Conservation (phyloP, 1,139 yeast genomes). For the Candida glucosophila region DNA sequence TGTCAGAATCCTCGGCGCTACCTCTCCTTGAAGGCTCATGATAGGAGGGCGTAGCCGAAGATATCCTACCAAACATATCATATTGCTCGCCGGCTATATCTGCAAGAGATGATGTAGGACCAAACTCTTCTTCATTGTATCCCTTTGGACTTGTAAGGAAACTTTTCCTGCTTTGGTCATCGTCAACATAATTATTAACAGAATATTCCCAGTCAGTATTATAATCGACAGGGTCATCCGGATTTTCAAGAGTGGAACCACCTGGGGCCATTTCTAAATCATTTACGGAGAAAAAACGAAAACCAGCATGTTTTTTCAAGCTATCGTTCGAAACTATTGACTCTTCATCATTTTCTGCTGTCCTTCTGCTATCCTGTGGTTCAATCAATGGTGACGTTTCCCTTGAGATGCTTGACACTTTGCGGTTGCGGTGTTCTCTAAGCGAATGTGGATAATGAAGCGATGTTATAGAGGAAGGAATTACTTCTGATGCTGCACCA, state of each 20-base stretch:
- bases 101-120: not conserved
- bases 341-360: constrained; percentile 14
- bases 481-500: constrained; percentile 83
- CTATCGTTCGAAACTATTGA: constrained; percentile 23
- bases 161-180: too few relatives aligned
- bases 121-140: not conserved
- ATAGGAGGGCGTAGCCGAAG: constrained; percentile 1
- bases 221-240: constrained; percentile 46
- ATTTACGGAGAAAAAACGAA: constrained; percentile 73
- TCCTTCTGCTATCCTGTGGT: constrained; percentile 7
- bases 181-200: constrained; percentile 42
- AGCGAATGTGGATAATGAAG: constrained; percentile 68
- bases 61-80: too few relatives aligned
- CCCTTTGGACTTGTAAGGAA: too few relatives aligned
- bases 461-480: constrained; percentile 84
- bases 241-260: constrained; percentile 66
- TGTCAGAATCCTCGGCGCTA: constrained; percentile 18
- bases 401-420: constrained; percentile 15
- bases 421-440: constrained; percentile 20
- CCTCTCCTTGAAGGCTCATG: constrained; percentile 14
- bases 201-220: constrained; percentile 64
- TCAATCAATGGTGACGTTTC: constrained; percentile 34
- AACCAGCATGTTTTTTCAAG: constrained; percentile 33
- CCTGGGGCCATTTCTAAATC: constrained; percentile 87
- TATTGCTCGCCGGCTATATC: too few relatives aligned